phyloP scores from a whole-genome alignment of 345 rosid genomes.

The thale cress (Arabidopsis thaliana) region TAIR10.1 NC_003076.8:9300501-9301000 shows the following conservation, averaged over 20 bases:
- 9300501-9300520: conserved; percentile 11
- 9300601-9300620: conserved; percentile 49
- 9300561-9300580: conserved; percentile 43
- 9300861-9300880: conserved; percentile 21
- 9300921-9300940: neutral
- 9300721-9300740: conserved; percentile 45
- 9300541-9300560: conserved; percentile 35
- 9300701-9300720: conserved; percentile 44
- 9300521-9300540: neutral
- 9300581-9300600: conserved; percentile 43
- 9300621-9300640: conserved; percentile 47
- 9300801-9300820: conserved; percentile 37
- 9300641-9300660: conserved; percentile 31
- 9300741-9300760: conserved; percentile 47
- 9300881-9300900: conserved; percentile 33
- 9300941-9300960: conserved; percentile 10
- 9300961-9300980: conserved; percentile 3
- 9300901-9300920: conserved; percentile 25
- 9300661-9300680: conserved; percentile 35
- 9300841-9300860: conserved; percentile 35
- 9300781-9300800: conserved; percentile 42
- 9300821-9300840: conserved; percentile 21
- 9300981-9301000: conserved; percentile 1
- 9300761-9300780: conserved; percentile 44
- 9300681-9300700: conserved; percentile 42